Evolutionary conservation across 2,329 filamentous ascomycete genomes (phyloP).

Genomic region (Neofusicoccum kwambonambiense): DNA sequence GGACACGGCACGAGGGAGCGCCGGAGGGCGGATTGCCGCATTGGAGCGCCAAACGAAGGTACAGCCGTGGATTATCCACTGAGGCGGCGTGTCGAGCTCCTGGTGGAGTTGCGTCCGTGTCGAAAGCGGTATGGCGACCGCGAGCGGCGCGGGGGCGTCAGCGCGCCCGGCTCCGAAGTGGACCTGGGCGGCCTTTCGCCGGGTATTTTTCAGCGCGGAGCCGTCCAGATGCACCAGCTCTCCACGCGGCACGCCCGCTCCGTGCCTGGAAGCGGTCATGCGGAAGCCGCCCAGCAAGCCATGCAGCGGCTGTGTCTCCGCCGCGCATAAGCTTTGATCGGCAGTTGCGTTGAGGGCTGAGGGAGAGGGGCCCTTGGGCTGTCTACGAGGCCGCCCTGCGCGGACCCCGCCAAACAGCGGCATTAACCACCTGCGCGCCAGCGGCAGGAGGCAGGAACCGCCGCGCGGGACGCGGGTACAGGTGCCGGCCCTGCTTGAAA

Average conservation of each 20-base stretch:
- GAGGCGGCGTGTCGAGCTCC: constrained; percentile 3
- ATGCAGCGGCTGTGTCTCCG: neutral
- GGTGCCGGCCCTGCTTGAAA: neutral
- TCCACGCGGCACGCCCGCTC: neutral
- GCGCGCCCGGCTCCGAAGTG: constrained; percentile 4
- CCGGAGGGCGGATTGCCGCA: constrained; percentile 11
- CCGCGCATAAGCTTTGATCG: constrained; percentile 7
- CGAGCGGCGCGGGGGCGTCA: neutral
- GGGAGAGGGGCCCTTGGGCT: neutral
- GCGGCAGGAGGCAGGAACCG: neutral
- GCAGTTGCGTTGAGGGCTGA: neutral
- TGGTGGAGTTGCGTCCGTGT: constrained; percentile 15
- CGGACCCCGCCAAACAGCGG: neutral
- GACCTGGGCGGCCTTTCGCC: neutral
- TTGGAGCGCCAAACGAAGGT: neutral
- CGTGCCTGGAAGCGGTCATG: constrained; percentile 7
- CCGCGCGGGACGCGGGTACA: neutral
- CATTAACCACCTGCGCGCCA: neutral
- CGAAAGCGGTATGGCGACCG: constrained; percentile 16
- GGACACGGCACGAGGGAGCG: constrained; percentile 21
- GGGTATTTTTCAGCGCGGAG: constrained; percentile 3
- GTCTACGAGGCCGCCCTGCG: neutral
- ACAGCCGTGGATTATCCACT: constrained; percentile 9
- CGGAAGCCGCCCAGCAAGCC: neutral
- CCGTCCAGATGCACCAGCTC: neutral